Evolutionary conservation across 805 yeast species (phyloP).

Genomic region (Candida peoriensis): DNA sequence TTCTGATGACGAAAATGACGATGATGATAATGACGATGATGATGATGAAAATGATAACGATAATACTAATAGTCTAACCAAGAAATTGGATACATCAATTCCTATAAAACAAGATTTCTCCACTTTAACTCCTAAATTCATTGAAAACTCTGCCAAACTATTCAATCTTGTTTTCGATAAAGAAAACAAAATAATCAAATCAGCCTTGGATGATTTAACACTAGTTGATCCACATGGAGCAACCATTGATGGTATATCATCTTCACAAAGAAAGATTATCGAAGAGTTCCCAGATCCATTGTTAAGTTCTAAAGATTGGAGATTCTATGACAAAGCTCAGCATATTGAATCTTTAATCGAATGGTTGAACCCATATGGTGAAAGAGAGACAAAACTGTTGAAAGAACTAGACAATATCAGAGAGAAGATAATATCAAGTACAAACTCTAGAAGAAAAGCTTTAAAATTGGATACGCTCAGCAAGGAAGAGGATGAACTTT

Average conservation of each 20-base stretch:
- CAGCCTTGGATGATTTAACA: constrained; percentile 36
- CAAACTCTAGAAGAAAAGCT: constrained; percentile 54
- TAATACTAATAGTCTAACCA: background rate
- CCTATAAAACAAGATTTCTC: constrained; percentile 1
- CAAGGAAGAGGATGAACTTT: constrained; percentile 37
- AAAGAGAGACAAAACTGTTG: constrained; percentile 58
- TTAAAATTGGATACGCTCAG: constrained; percentile 39
- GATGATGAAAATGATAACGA: constrained; percentile 11
- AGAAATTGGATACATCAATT: background rate
- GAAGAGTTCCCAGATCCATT: constrained; percentile 64
- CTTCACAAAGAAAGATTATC: constrained; percentile 51
- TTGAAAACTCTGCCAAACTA: constrained; percentile 14
- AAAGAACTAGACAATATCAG: constrained; percentile 54
- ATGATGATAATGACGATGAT: constrained; percentile 22
- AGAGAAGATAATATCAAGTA: constrained; percentile 49
- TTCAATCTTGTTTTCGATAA: constrained; percentile 22
- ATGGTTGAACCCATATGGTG: constrained; percentile 78
- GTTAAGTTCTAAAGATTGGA: constrained; percentile 56
- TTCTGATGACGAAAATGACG: constrained; percentile 18
- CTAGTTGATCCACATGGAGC: constrained; percentile 35
- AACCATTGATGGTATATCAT: constrained; percentile 15
- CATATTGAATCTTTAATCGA: constrained; percentile 49
- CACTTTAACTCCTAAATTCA: constrained; percentile 19
- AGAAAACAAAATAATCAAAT: constrained; percentile 53
- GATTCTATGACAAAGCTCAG: constrained; percentile 56